A percentile compares a stretch with the other conserved stretches of the same genome.
Conservation (phyloP, 2,329 filamentous ascomycete genomes). For the Chaetomiaceae sp. region DNA sequence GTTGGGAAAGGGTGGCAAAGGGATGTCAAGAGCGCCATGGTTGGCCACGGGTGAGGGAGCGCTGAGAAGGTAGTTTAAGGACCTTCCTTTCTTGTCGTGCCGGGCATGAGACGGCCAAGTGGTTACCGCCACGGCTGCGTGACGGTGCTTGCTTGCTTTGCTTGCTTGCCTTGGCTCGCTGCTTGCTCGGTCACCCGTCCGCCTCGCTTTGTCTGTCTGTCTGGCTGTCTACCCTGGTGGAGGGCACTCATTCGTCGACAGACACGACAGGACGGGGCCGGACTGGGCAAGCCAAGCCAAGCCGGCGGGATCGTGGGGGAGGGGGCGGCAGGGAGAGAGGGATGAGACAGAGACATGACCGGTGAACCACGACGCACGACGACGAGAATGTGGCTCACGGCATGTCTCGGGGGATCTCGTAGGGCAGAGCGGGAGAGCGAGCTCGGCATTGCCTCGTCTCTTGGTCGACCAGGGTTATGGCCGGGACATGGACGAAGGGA, state of each 20-base stretch:
- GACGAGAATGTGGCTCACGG: neutral
- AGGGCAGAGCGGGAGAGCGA: slow-evolving; percentile 9
- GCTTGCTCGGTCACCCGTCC: too few species aligned
- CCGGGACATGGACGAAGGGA: neutral
- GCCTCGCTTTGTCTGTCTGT: too few species aligned
- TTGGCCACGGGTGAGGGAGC: slow-evolving; percentile 6
- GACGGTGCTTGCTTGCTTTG: neutral
- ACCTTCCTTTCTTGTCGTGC: slow-evolving; percentile 26
- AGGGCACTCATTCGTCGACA: neutral
- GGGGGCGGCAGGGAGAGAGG: too few species aligned
- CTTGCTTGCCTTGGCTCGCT: neutral
- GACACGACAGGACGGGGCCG: too few species aligned
- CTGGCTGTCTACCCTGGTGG: too few species aligned
- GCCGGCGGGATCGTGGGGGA: neutral
- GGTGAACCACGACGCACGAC: neutral
- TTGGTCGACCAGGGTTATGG: neutral
- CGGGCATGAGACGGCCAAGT: slow-evolving; percentile 1
- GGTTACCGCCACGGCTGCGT: too few species aligned
- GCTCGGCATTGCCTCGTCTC: slow-evolving; percentile 6
- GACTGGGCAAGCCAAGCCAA: too few species aligned
- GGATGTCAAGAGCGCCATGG: slow-evolving; percentile 8
- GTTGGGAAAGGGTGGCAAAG: too few species aligned
- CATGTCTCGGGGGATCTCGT: slow-evolving; percentile 11
- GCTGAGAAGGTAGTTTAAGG: slow-evolving; percentile 5
- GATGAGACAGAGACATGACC: slow-evolving; percentile 8